Evolutionary conservation across 805 yeast species (phyloP), one percentile per base, ranked within the genome.

Genomic region (Maudiozyma saulgeensis): DNA sequence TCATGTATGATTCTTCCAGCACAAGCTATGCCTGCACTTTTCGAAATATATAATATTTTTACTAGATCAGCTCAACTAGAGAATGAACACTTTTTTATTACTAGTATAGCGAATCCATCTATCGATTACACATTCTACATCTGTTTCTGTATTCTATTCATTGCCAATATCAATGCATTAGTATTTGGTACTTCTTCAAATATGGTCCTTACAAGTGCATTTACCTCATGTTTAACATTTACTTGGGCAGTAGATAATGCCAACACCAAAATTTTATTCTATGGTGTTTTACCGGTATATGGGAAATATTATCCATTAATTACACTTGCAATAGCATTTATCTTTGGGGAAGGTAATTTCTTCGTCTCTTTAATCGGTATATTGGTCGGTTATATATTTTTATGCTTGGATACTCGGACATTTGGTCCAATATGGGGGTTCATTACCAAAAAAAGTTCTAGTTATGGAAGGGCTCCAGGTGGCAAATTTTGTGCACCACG

Each of bases 181-280:
- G 16, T 47, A 16, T 48, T 48, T 31, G 62, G 61, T 4, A 43
- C 48, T 4, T n/a, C 44, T 15, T 19, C 44, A 12, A 46, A 55
- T 18, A 43, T 59, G 26, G 45, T 59, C 8, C 51, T 64, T 34
- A 54, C 61, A 12, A 48, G 54, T 41, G 64, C 61, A 11, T 57
- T 65, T 42, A 50, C 55, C 7, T 55, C 62, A 11, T 53, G 59
- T 44, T 68, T 81, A 43, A 77, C 82, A 3, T 79, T 73, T 58
- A 73, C 81, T 23, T 82, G 87, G 86, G 76, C 83, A 26, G 67
- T 84, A 41, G 70, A 74, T 18, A 76, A 73, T 60, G 74, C 79
- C 60, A 73, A 78, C 60, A 70, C 75, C 31, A 69, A 72, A 26
- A 77, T 80, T 41, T 75, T 75, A 59, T 79, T 80, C 57, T 71